Percentiles rank a stretch among this genome's conserved stretches.
Evolutionary conservation across 2,329 filamentous ascomycete species (phyloP).

Genomic region (Aureobasidium zeae): DNA sequence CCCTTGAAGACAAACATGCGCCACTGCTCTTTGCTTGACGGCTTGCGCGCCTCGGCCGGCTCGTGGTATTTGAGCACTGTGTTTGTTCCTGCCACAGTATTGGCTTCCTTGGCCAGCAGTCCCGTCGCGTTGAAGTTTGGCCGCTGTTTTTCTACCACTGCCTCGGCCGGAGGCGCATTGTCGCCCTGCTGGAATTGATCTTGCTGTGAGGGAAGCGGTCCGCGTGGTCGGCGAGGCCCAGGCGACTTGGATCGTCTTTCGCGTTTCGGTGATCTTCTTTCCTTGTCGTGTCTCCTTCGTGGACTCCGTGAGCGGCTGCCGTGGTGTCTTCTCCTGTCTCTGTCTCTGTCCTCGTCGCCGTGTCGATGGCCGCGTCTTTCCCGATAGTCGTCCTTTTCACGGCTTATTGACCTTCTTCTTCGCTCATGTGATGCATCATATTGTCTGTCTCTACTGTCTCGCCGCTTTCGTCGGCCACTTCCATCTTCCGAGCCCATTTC

Average conservation of each 20-base stretch:
- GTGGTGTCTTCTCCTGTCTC: conserved; percentile 9
- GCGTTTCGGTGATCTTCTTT: conserved; percentile 12
- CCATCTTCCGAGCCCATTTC: conserved; percentile 8
- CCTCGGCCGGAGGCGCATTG: conserved; percentile 25
- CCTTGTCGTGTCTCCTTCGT: conserved; percentile 2
- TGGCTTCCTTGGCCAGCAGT: conserved; percentile 76
- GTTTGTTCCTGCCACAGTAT: conserved; percentile 64
- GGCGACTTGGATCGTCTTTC: conserved; percentile 31
- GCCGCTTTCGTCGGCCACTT: not conserved
- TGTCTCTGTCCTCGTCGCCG: not conserved
- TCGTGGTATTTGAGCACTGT: conserved; percentile 94
- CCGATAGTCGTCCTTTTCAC: conserved; percentile 5
- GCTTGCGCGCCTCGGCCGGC: conserved; percentile 83
- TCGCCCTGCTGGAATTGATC: conserved; percentile 32
- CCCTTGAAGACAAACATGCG: conserved; percentile 90
- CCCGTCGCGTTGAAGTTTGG: conserved; percentile 79
- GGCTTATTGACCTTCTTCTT: conserved; percentile 7
- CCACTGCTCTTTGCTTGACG: conserved; percentile 69
- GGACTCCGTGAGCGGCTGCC: conserved; percentile 12
- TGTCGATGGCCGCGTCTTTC: conserved; percentile 7
- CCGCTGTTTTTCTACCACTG: conserved; percentile 60
- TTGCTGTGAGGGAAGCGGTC: conserved; percentile 39
- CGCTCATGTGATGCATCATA: conserved; percentile 2
- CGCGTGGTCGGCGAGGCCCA: conserved; percentile 33
- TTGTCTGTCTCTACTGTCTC: conserved; percentile 5